A percentile compares a stretch with the other conserved stretches of the same genome.
phyloP scores from a whole-genome alignment of 345 rosid species.

The Arabis hirsuta region DNA sequence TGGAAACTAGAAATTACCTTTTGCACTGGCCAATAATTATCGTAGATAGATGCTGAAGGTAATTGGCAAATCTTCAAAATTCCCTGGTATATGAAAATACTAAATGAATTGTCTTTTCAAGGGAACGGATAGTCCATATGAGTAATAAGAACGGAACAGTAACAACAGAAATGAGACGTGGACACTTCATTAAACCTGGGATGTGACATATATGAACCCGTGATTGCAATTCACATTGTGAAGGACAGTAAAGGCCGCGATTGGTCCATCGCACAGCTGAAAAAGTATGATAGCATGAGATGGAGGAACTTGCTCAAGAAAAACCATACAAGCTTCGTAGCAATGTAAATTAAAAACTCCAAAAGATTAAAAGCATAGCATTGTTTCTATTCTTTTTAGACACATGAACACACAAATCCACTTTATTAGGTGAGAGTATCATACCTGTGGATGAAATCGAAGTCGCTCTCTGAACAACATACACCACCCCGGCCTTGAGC shows the following conservation, averaged over 20 bases:
- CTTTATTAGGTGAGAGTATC: slow-evolving; percentile 32
- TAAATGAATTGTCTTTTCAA: slow-evolving; percentile 20
- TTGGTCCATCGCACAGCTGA: slow-evolving; percentile 94
- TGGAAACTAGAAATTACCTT: slow-evolving; percentile 58
- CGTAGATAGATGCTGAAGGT: slow-evolving; percentile 80
- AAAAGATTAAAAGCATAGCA: slow-evolving; percentile 13
- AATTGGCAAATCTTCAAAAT: slow-evolving; percentile 91
- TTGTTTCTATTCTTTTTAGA: slow-evolving; percentile 28
- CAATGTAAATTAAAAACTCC: slow-evolving; percentile 2
- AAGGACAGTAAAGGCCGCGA: slow-evolving; percentile 95
- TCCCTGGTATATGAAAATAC: slow-evolving; percentile 59
- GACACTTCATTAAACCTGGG: slow-evolving; percentile 61
- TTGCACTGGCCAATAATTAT: slow-evolving; percentile 97
- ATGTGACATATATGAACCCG: slow-evolving; percentile 93
- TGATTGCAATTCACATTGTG: slow-evolving; percentile 96
- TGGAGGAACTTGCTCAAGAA: slow-evolving; percentile 32
- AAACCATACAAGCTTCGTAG: slow-evolving; percentile 15
- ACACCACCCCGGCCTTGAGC: slow-evolving; percentile 95
- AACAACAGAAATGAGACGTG: slow-evolving; percentile 25
- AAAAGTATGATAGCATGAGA: slow-evolving; percentile 40
- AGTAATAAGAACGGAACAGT: slow-evolving; percentile 13
- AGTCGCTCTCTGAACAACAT: slow-evolving; percentile 93
- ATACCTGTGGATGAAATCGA: slow-evolving; percentile 96
- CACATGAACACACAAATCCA: slow-evolving; percentile 14
- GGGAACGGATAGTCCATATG: slow-evolving; percentile 31